Conservation (phyloP, 805 yeast species). For the Suhomyces tanzawaensis region DNA sequence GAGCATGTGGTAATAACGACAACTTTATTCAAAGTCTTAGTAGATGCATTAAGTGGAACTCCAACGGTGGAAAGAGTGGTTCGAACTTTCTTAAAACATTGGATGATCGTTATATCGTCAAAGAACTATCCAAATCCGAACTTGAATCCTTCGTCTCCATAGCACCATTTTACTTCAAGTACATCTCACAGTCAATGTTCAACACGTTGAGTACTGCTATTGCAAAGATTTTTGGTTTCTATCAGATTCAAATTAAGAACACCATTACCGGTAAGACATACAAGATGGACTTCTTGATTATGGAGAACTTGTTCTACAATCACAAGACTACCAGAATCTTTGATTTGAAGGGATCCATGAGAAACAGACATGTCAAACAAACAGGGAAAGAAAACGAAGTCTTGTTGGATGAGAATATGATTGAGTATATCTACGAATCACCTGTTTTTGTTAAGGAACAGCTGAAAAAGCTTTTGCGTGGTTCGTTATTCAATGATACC, state of each 20-base stretch:
- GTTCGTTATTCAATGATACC: conserved; percentile 94
- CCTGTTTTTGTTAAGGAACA: conserved; percentile 93
- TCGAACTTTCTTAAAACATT: conserved; percentile 89
- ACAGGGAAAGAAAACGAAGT: conserved; percentile 96
- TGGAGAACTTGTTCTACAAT: conserved; percentile 92
- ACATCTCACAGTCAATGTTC: conserved; percentile 91
- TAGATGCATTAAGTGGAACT: conserved; percentile 93
- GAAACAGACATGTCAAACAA: conserved; percentile 94
- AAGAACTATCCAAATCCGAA: conserved; percentile 84
- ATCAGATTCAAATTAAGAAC: conserved; percentile 86
- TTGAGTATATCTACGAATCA: conserved; percentile 92
- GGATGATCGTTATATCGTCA: conserved; percentile 85
- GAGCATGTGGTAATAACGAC: conserved; percentile 73
- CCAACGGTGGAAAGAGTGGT: conserved; percentile 95
- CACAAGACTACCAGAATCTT: conserved; percentile 80
- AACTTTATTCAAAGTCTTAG: conserved; percentile 85
- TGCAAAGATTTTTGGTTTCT: conserved; percentile 93
- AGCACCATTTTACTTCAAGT: conserved; percentile 95
- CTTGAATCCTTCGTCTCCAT: conserved; percentile 90
- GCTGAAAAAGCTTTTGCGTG: conserved; percentile 78
- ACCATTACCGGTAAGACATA: conserved; percentile 71
- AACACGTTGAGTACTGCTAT: conserved; percentile 93
- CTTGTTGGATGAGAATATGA: conserved; percentile 94
- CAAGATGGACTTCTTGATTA: conserved; percentile 86
- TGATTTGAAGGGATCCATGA: conserved; percentile 96